Evolutionary conservation across 116 monocot genomes (phyloP).

Genomic region (Phalaenopsis hybrid): DNA sequence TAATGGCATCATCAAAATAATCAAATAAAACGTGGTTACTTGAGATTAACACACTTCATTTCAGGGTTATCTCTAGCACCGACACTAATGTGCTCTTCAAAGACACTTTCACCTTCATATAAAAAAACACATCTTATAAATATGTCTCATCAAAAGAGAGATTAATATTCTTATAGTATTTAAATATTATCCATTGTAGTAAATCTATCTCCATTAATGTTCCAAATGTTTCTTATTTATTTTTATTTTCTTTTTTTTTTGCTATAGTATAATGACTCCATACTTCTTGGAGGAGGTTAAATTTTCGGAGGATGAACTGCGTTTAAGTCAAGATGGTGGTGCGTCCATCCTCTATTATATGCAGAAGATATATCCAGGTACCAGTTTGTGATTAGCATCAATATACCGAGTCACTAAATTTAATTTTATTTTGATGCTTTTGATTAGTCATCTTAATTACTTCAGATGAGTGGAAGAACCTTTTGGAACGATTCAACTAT

Average conservation of each 20-base stretch:
- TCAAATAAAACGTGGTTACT: too few relatives aligned
- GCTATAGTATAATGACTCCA: constrained; percentile 66
- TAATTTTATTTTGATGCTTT: background rate
- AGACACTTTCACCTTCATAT: too few relatives aligned
- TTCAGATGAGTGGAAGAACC: constrained; percentile 84
- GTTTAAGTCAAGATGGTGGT: constrained; percentile 55
- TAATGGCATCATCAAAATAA: too few relatives aligned
- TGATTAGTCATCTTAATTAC: constrained; percentile 1
- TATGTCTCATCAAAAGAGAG: too few relatives aligned
- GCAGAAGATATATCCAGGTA: constrained; percentile 88
- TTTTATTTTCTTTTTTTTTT: constrained; percentile 12
- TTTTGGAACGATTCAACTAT: constrained; percentile 44
- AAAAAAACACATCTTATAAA: too few relatives aligned
- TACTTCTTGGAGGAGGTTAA: constrained; percentile 72
- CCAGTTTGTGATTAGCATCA: background rate
- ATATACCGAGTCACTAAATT: background rate
- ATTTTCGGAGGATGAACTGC: constrained; percentile 61
- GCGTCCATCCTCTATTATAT: constrained; percentile 70
- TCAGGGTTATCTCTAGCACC: too few relatives aligned
- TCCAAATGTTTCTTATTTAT: background rate
- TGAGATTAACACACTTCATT: too few relatives aligned
- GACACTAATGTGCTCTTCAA: too few relatives aligned
- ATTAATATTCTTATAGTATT: too few relatives aligned
- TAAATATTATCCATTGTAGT: too few relatives aligned
- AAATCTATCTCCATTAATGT: too few relatives aligned